Evolutionary conservation across 2,329 filamentous ascomycete species (phyloP), one percentile per base, ranked within the genome.

Genomic region (Chaetomium olivaceum): DNA sequence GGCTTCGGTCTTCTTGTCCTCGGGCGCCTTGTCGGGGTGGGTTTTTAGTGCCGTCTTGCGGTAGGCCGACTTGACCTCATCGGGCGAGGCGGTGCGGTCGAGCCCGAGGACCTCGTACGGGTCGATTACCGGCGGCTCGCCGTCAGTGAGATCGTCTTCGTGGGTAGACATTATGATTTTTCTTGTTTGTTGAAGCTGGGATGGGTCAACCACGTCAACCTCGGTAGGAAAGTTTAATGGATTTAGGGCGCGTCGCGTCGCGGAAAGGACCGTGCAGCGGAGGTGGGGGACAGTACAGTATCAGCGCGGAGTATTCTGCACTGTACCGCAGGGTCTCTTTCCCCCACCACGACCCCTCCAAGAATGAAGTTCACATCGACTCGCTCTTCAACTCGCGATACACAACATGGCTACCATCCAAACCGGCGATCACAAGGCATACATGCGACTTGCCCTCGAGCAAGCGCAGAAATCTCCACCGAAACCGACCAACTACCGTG

Each of bases 21-120:
- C 82, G 19, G 86, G 71, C 4, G 88, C 91, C 81, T 97, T 97
- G 84, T 97, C 93, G 72, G 91, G 91, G 73, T 99, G 95, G 72
- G 93, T 86, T 77, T 88, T 93, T 66, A 99, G 83, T 3, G 95
- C 95, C 59, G 90, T 87, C 76, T 96, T 97, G 75, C 92, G 91
- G 81, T 99, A 99, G 21, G 94, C 92, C 21, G 87, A 88, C 77
- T 96, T 97, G 80, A 99, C 86, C 73, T 97, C 87, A 68, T 92
- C 88, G 50, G 87, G 80, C 0, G 90, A 91, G 16, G 93, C 93
- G 61, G 85, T 81, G 67, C 87, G 86, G 46, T 89, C 83, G 50
- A 99, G 77, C 25, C 82, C 85, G 9, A 99, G 87, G 62, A 94
- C 86, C 72, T 89, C 85, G 74, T 99, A 99, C 0, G 95, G 94